Percentiles rank a stretch among this genome's conserved stretches.
Evolutionary conservation across 73 alveolate genomes (phyloP).

Genomic region (Uronychia setigera): DNA sequence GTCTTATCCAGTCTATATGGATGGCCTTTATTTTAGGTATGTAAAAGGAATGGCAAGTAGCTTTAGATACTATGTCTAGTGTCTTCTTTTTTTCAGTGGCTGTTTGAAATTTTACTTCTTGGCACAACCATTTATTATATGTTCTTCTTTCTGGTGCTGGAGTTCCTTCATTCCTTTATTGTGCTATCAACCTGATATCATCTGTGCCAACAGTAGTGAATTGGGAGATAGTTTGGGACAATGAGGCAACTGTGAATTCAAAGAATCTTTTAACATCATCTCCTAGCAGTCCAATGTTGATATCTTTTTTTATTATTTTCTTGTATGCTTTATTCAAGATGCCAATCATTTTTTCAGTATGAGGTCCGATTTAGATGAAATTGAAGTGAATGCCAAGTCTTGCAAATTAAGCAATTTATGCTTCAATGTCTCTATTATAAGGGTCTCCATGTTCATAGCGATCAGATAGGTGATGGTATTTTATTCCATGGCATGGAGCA

Average conservation of each 20-base stretch:
- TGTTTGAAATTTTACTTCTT: background rate
- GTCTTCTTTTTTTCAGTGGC: background rate
- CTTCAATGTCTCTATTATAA: background rate
- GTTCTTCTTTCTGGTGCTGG: background rate
- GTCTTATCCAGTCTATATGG: slow-evolving; percentile 22
- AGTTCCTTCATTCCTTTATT: background rate
- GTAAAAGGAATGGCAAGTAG: slow-evolving; percentile 21
- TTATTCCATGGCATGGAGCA: background rate
- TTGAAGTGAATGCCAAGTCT: background rate
- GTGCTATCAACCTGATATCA: background rate
- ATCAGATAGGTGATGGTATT: background rate
- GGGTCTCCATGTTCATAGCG: background rate
- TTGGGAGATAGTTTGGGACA: too few species aligned
- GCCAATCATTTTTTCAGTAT: background rate
- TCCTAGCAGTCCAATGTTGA: background rate
- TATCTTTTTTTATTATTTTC: too few species aligned
- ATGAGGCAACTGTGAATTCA: background rate
- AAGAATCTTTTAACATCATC: background rate
- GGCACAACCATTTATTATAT: background rate
- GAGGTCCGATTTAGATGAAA: background rate
- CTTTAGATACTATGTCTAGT: too few species aligned
- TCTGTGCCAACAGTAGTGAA: too few species aligned
- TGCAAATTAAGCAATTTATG: background rate
- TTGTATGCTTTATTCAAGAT: background rate
- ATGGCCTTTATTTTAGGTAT: slow-evolving; percentile 10